Conservation (phyloP, 2,329 filamentous ascomycete genomes). For the Monosporascus sp. region DNA sequence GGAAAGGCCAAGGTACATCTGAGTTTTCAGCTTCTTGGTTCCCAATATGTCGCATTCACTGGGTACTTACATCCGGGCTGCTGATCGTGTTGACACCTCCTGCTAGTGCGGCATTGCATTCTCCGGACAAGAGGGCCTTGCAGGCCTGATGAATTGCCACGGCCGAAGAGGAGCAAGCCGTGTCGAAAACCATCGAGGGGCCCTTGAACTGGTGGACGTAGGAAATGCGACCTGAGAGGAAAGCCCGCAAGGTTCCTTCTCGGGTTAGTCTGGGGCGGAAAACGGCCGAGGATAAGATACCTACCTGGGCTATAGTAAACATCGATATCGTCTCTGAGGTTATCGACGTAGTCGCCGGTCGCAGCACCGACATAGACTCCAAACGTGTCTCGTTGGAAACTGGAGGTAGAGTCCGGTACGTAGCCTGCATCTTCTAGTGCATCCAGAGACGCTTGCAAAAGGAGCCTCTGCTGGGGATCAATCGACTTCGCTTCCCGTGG, state of each 20-base stretch:
- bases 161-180: slow-evolving; percentile 27
- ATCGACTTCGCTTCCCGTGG: slow-evolving; percentile 15
- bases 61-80: slow-evolving; percentile 12
- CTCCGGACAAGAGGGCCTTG: slow-evolving; percentile 5
- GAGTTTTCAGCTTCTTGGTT: neutral
- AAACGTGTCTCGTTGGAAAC: slow-evolving; percentile 16
- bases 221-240: slow-evolving; percentile 16
- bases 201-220: slow-evolving; percentile 25
- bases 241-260: slow-evolving; percentile 9
- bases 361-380: slow-evolving; percentile 26
- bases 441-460: slow-evolving; percentile 10
- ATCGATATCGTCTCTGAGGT: slow-evolving; percentile 20
- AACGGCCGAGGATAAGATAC: neutral
- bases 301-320: slow-evolving; percentile 24
- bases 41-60: neutral
- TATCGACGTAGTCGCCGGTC: slow-evolving; percentile 24
- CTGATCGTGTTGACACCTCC: slow-evolving; percentile 15
- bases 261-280: neutral
- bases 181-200: slow-evolving; percentile 19
- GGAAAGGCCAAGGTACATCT: slow-evolving; percentile 15
- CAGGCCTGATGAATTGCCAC: slow-evolving; percentile 28
- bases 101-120: slow-evolving; percentile 13
- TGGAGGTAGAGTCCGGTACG: slow-evolving; percentile 14
- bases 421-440: slow-evolving; percentile 20
- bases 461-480: slow-evolving; percentile 16